Conservation (phyloP, 139 green algal species). For the Chlamydomonas sphaeroides region DNA sequence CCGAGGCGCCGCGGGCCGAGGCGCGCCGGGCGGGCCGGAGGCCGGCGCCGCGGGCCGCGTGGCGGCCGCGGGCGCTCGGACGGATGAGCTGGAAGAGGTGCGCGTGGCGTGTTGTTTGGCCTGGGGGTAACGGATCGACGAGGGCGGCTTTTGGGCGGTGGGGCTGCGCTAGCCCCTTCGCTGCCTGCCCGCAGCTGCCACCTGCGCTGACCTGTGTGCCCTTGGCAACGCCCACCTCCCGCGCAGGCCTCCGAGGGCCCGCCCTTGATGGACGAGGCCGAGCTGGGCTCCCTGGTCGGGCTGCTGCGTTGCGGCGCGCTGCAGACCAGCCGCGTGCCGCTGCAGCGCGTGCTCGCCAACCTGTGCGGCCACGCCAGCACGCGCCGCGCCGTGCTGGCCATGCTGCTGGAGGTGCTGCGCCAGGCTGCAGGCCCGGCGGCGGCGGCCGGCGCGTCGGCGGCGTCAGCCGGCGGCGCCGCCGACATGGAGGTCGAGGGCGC, state of each 20-base stretch:
- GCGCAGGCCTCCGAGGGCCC: slow-evolving; percentile 2
- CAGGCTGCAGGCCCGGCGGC: background rate
- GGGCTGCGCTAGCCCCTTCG: too few species aligned
- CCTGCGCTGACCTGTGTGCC: too few species aligned
- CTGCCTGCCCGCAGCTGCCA: too few species aligned
- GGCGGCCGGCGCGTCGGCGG: background rate
- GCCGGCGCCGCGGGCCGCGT: background rate
- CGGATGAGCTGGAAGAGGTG: slow-evolving; percentile 21
- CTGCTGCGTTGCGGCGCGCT: slow-evolving; percentile 70
- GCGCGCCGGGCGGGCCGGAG: background rate
- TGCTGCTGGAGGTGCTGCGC: slow-evolving; percentile 67
- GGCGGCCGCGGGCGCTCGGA: background rate
- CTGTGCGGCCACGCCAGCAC: slow-evolving; percentile 74
- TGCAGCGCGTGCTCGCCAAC: slow-evolving; percentile 88
- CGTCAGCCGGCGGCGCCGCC: background rate
- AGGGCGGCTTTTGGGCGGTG: too few species aligned
- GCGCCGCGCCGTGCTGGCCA: slow-evolving; percentile 69
- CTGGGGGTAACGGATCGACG: too few species aligned
- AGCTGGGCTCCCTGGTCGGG: slow-evolving; percentile 72
- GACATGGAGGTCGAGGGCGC: slow-evolving; percentile 52
- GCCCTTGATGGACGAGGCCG: slow-evolving; percentile 73
- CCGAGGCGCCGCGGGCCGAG: background rate
- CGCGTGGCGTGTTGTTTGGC: too few species aligned
- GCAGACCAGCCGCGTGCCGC: slow-evolving; percentile 58
- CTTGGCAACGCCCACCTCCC: too few species aligned